phyloP scores from a whole-genome alignment of 2,329 filamentous ascomycete genomes.

The Aspergillus brunneoviolaceus region DNA sequence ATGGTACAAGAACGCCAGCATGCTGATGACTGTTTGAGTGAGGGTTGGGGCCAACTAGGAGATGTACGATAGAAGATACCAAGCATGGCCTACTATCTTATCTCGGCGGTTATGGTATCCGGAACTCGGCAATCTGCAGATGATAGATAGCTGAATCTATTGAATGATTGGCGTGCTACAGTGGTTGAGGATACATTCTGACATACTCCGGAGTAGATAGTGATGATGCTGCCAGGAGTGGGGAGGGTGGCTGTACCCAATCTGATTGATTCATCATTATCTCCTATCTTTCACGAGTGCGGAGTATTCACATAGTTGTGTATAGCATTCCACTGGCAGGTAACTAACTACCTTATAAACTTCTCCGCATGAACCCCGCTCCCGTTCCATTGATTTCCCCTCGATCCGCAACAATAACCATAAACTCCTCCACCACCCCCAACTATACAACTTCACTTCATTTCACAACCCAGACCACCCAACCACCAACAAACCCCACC shows the following conservation, averaged over 20 bases:
- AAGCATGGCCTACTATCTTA: not conserved
- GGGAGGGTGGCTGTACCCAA: too few relatives aligned
- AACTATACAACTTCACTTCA: not conserved
- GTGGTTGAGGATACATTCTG: not conserved
- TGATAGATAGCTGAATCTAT: not conserved
- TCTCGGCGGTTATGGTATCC: not conserved
- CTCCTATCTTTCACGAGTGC: too few relatives aligned
- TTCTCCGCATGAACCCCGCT: not conserved
- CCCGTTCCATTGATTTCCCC: too few relatives aligned
- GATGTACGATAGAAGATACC: constrained; percentile 2
- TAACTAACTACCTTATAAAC: too few relatives aligned
- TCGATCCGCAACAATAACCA: too few relatives aligned
- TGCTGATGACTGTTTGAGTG: constrained; percentile 75
- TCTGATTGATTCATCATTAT: too few relatives aligned
- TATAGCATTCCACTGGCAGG: too few relatives aligned
- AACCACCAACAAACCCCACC: not conserved
- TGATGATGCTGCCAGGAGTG: too few relatives aligned
- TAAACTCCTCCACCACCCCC: not conserved
- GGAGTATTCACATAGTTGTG: too few relatives aligned
- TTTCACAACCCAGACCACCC: not conserved
- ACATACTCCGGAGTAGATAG: too few relatives aligned
- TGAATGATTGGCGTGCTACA: constrained; percentile 4
- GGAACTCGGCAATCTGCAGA: not conserved
- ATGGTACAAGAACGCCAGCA: constrained; percentile 95
- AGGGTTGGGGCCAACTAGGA: constrained; percentile 8